Evolutionary conservation across 108 stramenopile species (phyloP), one percentile per base, ranked within the genome.

Genomic region (Cyclotella choctawhatcheeana): DNA sequence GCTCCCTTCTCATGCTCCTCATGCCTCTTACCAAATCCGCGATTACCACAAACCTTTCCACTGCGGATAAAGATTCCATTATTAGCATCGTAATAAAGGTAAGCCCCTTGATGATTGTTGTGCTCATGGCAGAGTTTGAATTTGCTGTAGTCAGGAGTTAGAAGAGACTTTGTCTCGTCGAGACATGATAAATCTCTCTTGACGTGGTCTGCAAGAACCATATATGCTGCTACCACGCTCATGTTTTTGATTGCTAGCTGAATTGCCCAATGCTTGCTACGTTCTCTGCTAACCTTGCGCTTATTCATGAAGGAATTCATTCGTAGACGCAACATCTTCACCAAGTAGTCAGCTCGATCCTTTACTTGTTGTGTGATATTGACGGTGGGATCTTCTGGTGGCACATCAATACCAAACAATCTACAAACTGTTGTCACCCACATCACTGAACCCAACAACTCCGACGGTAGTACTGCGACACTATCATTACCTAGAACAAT

Each of bases 1-100:
- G 4, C 27, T 16, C 53, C 24, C 4, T 25, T 26, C 27, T 54
- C 25, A 63, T 63, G 62, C 20, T 63, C 44, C 20, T 63, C 45
- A 14, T 43, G 13, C 17, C 62, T 43, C 24, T 13, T 22, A 27
- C 1, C 40, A 45, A 63, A 63, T 4, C 62, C 62, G 3, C 24
- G 40, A n/a, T n/a, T n/a, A 18, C 62, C 44, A 63, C 43, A 24
- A 2, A 25, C 24, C 3, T 20, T 25, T 26, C 62, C 62, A 45
- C 22, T 63, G 8, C 62, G 40, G 4, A 63, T 43, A 45, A 63
- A 25, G 6, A 14, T 13, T 24, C 44, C 44, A 44, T 26, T 4
- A 45, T 63, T 63, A 1, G 7, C 25, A 63, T 63, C 62, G 24
- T 43, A 26, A 45, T 25, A 25, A 16, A 63, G 62, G 44, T 63